Evolutionary conservation across 1,284 basidiomycete genomes (phyloP).

Genomic region (Leucoagaricus sp.): DNA sequence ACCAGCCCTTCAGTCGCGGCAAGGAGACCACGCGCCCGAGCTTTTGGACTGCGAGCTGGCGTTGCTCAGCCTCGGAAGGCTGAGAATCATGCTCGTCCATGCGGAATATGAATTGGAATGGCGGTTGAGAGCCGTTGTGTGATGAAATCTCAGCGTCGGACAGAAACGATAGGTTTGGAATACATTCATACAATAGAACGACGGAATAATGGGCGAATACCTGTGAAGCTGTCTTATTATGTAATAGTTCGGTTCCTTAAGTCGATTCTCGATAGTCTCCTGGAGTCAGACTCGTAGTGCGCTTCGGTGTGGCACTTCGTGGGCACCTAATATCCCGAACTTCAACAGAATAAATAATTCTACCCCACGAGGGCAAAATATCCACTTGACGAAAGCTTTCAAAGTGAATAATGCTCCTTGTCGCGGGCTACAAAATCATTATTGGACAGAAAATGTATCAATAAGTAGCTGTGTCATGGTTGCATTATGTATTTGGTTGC

Average conservation of each 20-base stretch:
- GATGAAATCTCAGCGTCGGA: neutral
- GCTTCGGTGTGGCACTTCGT: no score
- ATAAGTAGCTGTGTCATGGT: no score
- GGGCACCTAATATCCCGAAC: no score
- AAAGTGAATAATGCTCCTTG: no score
- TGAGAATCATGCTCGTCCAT: conserved; percentile 37
- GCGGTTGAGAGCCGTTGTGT: neutral
- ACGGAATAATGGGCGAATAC: conserved; percentile 19
- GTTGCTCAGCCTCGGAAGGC: conserved; percentile 51
- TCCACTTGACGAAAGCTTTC: no score
- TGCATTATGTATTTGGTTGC: no score
- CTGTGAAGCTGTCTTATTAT: conserved; percentile 6
- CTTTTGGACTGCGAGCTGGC: conserved; percentile 85
- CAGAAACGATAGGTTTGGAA: conserved; percentile 2
- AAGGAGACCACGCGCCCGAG: conserved; percentile 88
- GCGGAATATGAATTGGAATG: neutral
- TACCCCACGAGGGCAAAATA: no score
- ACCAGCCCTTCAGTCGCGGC: conserved; percentile 84
- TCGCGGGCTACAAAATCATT: no score
- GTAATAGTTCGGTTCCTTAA: neutral
- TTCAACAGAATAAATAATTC: no score
- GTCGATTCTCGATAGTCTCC: conserved; percentile 11
- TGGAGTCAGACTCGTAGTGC: no score
- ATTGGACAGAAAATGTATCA: no score
- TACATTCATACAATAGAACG: conserved; percentile 19